phyloP scores from a whole-genome alignment of 73 alveolate species.

The Tetrahymena thermophila region DNA sequence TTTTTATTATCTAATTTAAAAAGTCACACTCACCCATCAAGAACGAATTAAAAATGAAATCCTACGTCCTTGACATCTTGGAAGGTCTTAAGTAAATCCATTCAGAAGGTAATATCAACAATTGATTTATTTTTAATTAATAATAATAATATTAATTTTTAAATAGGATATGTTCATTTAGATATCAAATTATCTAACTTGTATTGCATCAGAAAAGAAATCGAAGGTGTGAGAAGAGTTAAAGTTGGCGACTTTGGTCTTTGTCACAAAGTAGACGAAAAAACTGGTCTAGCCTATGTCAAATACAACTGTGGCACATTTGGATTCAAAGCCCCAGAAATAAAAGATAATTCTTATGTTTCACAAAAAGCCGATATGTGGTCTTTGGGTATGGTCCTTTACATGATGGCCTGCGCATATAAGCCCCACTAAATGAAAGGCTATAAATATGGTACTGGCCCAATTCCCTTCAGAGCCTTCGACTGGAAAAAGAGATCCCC shows the following conservation, averaged over 20 bases:
- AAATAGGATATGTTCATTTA: constrained; percentile 54
- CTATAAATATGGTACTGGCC: constrained; percentile 45
- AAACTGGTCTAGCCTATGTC: constrained; percentile 49
- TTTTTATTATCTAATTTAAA: background rate
- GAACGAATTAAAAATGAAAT: constrained; percentile 43
- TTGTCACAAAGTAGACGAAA: constrained; percentile 40
- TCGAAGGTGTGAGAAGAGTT: constrained; percentile 26
- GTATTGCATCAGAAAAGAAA: constrained; percentile 50
- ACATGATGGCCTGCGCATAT: constrained; percentile 65
- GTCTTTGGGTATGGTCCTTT: constrained; percentile 66
- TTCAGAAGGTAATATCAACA: constrained; percentile 9
- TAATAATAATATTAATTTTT: background rate
- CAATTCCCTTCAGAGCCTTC: constrained; percentile 57
- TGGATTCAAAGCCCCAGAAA: constrained; percentile 70
- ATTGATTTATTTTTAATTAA: background rate
- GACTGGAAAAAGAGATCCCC: constrained; percentile 66
- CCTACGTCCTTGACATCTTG: constrained; percentile 44
- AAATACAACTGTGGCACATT: constrained; percentile 56
- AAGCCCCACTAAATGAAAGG: constrained; percentile 64
- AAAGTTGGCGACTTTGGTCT: constrained; percentile 79
- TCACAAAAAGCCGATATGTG: constrained; percentile 56
- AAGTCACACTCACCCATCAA: constrained; percentile 34
- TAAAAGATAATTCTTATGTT: constrained; percentile 25
- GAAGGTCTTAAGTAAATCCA: constrained; percentile 64
- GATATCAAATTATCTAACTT: constrained; percentile 66